Evolutionary conservation across 2,329 filamentous ascomycete genomes (phyloP), one percentile per base, ranked within the genome.

Genomic region (Phialocephala subalpina): DNA sequence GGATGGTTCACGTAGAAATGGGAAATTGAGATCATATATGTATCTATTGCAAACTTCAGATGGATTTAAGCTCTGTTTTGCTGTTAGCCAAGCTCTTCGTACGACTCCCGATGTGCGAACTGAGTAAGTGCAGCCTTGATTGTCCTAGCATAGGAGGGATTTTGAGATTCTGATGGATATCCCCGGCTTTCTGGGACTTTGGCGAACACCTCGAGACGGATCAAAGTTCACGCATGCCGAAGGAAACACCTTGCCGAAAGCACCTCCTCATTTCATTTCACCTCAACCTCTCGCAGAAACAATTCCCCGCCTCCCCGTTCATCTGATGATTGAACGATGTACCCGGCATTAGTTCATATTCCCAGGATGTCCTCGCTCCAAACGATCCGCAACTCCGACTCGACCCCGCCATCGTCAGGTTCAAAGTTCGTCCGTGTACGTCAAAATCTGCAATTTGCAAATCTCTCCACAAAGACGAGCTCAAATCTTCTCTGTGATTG

Each of bases 1-100:
- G 69, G 67, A 11, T 66, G 60, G 58, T 66, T 71, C n/a, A 72
- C 70, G 8, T 69, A 63, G 65, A 56, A 22, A 25, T n/a, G 42
- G 56, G 33, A 11, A 6, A 3, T 20, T 8, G 56, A 7, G 53
- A 25, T 47, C 35, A 25, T 27, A 16, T 18, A 40, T 29, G 6
- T 35, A 36, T 58, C 38, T 42, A 45, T 62, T 49, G 14, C n/a
- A 36, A n/a, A 18, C 18, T 25, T 49, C 4, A 16, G 1, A 4
- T 3, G 16, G 22, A 53, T 33, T 25, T 18, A 18, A 49, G n/a
- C 20, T 49, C 45, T 22, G 20, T 5, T 49, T 49, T 49, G 42
- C 42, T 47, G 4, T 42, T 33, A 33, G 29, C 29, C 29, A 33
- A 33, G 29, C 9, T 33, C 29, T 33, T 33, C n/a, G n/a, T n/a